Evolutionary conservation across 1,284 basidiomycete species (phyloP), one percentile per base, ranked within the genome.

Genomic region (Papiliotrema terrestris): DNA sequence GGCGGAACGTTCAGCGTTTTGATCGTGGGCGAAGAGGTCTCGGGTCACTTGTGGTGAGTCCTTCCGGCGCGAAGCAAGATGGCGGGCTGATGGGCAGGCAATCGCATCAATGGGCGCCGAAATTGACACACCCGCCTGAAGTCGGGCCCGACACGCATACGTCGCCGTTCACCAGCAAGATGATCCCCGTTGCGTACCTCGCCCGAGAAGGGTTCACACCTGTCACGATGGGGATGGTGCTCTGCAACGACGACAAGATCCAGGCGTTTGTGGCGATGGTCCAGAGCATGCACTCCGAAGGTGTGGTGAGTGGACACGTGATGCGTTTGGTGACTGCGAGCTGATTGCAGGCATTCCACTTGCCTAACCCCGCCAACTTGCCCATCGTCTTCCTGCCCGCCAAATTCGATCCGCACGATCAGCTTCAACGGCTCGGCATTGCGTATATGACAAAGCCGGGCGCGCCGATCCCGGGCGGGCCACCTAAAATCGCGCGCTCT

Each of bases 341-440:
- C 46, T 25, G 42, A 19, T 23, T n/a, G 43, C 51, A 46, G 38
- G 35, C 20, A 19, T 26, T 14, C 29, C 19, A 23, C 17, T 15
- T 75, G 2, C 65, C 70, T 2, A 61, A 61, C 32, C 61, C 66
- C 1, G 52, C 57, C 13, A 48, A 60, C 11, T 47, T 72, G 23
- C 73, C 73, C 0, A 67, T 75, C 22, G 69, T 75, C 26, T 71
- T 75, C 63, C 60, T 75, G 3, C 73, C 73, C 2, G 66, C 71
- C 29, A 75, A 75, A 63, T 75, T 75, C 54, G 67, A 75, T 52
- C 62, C 71, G 0, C 55, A 56, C 20, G 73, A 75, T 45, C 65
- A 65, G 0, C 59, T 75, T 1, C 69, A 73, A 37, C 61, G 73
- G 19, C 63, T 75, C 3, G 73, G 73, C 19, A 62, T 75, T 14